Evolutionary conservation across 1,284 basidiomycete genomes (phyloP).

Genomic region (Leccinum colubrinum): DNA sequence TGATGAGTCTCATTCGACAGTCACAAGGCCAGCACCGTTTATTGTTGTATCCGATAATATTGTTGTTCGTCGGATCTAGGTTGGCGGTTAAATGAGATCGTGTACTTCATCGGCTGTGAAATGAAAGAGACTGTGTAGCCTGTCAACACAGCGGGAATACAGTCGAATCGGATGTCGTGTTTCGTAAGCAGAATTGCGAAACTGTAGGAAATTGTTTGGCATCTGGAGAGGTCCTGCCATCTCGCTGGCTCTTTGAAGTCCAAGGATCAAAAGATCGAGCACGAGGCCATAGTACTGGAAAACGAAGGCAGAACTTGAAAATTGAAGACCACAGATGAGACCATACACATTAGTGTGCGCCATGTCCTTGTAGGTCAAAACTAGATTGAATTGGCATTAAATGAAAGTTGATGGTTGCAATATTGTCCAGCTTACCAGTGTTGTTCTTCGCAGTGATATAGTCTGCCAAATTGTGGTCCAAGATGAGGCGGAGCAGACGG

Average conservation of each 20-base stretch:
- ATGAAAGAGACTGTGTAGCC: slow-evolving; percentile 93
- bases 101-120: slow-evolving; percentile 98
- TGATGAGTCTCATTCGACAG: slow-evolving; percentile 98
- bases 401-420: background rate
- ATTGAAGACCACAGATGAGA: slow-evolving; percentile 92
- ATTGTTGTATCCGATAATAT: slow-evolving; percentile 99
- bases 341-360: slow-evolving; percentile 91
- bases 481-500: slow-evolving; percentile 88
- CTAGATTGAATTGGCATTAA: slow-evolving; percentile 30
- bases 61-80: slow-evolving; percentile 98
- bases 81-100: slow-evolving; percentile 97
- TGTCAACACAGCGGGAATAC: slow-evolving; percentile 93
- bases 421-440: slow-evolving; percentile 47
- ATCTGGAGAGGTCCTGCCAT: slow-evolving; percentile 95
- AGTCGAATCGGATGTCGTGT: slow-evolving; percentile 92
- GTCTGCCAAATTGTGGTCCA: slow-evolving; percentile 97
- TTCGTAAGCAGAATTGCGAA: slow-evolving; percentile 90
- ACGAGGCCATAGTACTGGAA: slow-evolving; percentile 96
- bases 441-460: slow-evolving; percentile 99
- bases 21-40: slow-evolving; percentile 99
- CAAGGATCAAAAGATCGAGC: slow-evolving; percentile 89
- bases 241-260: slow-evolving; percentile 91
- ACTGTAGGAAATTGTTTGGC: slow-evolving; percentile 97
- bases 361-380: slow-evolving; percentile 93
- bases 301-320: slow-evolving; percentile 81